Conservation (phyloP, 768 basidiomycete genomes). For the Rubroboletus satanas region DNA sequence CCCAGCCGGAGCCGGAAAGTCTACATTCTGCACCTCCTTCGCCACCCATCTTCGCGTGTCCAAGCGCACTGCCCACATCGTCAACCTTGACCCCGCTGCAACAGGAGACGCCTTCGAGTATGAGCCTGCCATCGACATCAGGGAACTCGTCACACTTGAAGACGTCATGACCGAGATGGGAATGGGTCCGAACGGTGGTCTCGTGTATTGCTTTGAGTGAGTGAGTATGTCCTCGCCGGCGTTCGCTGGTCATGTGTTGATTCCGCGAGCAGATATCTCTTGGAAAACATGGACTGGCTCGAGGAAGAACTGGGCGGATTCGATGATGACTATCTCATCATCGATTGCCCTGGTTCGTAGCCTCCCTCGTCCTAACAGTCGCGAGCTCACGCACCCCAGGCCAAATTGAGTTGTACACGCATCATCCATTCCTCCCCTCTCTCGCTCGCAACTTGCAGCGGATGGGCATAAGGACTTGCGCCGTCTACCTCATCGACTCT, state of each 20-base stretch:
- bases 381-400: conserved; percentile 43
- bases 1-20: conserved; percentile 98
- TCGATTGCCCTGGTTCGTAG: conserved; percentile 80
- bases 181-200: conserved; percentile 94
- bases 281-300: conserved; percentile 98
- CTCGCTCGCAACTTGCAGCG: conserved; percentile 73
- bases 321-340: conserved; percentile 92
- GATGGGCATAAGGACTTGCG: conserved; percentile 82
- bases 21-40: conserved; percentile 85
- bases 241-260: background rate
- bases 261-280: conserved; percentile 66
- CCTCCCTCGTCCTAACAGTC: background rate
- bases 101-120: conserved; percentile 83
- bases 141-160: conserved; percentile 84
- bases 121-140: conserved; percentile 90
- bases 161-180: conserved; percentile 96
- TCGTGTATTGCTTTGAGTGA: conserved; percentile 99
- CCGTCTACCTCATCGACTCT: conserved; percentile 90
- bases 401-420: conserved; percentile 98
- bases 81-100: conserved; percentile 97
- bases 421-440: conserved; percentile 92
- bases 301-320: conserved; percentile 93
- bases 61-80: conserved; percentile 82
- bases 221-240: conserved; percentile 44
- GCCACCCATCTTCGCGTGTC: conserved; percentile 84